These are phyloP conservation scores for Exidia glandulosa DNA, from an alignment of 768 basidiomycete genomes.

Conservation along the genomic window DNA sequence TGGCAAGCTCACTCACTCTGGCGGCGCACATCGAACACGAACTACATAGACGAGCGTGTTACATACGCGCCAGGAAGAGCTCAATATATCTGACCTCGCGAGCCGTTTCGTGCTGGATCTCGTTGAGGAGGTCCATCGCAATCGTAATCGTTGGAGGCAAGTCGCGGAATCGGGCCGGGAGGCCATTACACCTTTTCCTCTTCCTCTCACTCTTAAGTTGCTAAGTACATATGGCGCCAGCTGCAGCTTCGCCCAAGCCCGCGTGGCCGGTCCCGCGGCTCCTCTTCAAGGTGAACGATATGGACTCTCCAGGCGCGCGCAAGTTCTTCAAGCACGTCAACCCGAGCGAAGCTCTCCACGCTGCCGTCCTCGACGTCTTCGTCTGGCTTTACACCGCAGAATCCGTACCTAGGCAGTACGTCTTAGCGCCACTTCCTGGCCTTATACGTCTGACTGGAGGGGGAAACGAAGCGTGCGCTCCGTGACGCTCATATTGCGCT, in stretches of 20 bases:
- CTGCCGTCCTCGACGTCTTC: slow-evolving; percentile 29
- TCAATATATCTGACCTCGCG: not conserved
- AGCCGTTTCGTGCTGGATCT: not conserved
- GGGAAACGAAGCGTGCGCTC: slow-evolving; percentile 9
- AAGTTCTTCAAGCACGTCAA: slow-evolving; percentile 45
- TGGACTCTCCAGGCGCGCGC: slow-evolving; percentile 44
- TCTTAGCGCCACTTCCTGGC: slow-evolving; percentile 1
- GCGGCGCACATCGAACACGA: not conserved
- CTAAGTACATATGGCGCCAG: no score
- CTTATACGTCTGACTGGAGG: not conserved
- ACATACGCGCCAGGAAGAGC: not conserved
- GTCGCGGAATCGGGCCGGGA: no score
- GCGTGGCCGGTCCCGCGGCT: slow-evolving; percentile 48
- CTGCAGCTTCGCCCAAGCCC: no score
- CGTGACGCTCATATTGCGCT: slow-evolving; percentile 9
- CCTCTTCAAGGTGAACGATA: slow-evolving; percentile 43
- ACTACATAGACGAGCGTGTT: not conserved
- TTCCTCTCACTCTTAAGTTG: no score
- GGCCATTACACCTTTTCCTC: no score
- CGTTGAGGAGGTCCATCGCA: not conserved
- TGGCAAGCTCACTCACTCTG: not conserved
- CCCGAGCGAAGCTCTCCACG: slow-evolving; percentile 26
- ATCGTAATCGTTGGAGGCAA: no score
- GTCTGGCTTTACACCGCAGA: slow-evolving; percentile 33
- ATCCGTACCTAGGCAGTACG: slow-evolving; percentile 33